Conservation (phyloP, 805 yeast species). For the Pichia deserticola region DNA sequence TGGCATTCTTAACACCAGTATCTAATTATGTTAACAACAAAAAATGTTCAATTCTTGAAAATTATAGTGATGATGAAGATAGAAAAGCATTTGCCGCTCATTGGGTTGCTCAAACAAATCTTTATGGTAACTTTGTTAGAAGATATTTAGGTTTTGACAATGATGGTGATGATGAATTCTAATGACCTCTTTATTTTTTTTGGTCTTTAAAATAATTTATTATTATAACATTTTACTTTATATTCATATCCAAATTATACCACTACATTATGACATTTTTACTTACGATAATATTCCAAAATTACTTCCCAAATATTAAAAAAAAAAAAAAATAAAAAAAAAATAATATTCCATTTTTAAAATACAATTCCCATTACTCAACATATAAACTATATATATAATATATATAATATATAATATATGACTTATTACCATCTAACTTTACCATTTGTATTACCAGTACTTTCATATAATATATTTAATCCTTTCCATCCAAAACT, state of each 20-base stretch:
- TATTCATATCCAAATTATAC: too few relatives aligned
- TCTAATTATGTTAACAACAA: constrained; percentile 13
- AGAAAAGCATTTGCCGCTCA: constrained; percentile 10
- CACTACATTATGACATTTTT: too few relatives aligned
- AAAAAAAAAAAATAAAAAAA: too few relatives aligned
- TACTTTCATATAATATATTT: constrained; percentile 33
- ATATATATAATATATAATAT: too few relatives aligned
- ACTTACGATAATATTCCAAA: too few relatives aligned
- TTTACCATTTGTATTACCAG: constrained; percentile 1
- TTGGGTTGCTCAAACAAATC: constrained; percentile 12
- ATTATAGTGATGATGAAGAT: constrained; percentile 9
- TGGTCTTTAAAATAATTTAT: too few relatives aligned
- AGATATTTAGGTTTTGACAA: constrained; percentile 8
- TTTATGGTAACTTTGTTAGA: constrained; percentile 13
- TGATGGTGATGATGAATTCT: background rate
- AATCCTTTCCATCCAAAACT: constrained; percentile 25
- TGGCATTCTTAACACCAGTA: constrained; percentile 11
- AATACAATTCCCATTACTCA: too few relatives aligned
- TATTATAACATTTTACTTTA: too few relatives aligned
- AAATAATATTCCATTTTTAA: background rate
- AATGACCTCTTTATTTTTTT: too few relatives aligned
- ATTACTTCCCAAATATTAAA: background rate
- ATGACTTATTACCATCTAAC: constrained; percentile 1
- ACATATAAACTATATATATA: too few relatives aligned
- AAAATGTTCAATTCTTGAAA: constrained; percentile 11